Percentiles rank a stretch among this genome's conserved stretches.
phyloP scores from a whole-genome alignment of 2,329 filamentous ascomycete species.

The Didymella exigua region DNA sequence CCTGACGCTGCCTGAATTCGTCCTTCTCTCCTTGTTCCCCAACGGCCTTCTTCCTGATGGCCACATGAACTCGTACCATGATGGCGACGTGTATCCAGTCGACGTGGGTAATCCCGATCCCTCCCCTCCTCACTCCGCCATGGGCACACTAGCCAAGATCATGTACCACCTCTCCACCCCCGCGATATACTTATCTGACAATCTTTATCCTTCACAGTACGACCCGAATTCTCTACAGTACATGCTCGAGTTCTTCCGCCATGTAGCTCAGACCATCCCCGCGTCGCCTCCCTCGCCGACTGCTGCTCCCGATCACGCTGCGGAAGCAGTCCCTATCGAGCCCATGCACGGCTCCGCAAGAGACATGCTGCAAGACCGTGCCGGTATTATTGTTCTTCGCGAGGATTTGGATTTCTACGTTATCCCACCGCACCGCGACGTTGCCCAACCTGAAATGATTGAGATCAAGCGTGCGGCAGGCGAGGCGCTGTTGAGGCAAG shows the following conservation, averaged over 20 bases:
- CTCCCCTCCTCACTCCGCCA: conserved; percentile 38
- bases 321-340: conserved; percentile 70
- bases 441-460: conserved; percentile 88
- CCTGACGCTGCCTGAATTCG: conserved; percentile 94
- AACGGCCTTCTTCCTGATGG: conserved; percentile 98
- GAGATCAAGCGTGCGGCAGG: conserved; percentile 93
- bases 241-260: conserved; percentile 98
- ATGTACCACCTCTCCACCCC: conserved; percentile 51
- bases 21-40: conserved; percentile 94
- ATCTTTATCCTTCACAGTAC: conserved; percentile 71
- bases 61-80: conserved; percentile 90
- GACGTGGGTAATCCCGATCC: conserved; percentile 72
- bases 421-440: conserved; percentile 84
- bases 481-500: conserved; percentile 81
- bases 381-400: conserved; percentile 93
- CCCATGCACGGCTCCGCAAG: conserved; percentile 71
- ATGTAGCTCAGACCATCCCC: conserved; percentile 94
- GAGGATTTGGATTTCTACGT: conserved; percentile 98
- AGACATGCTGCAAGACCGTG: conserved; percentile 83
- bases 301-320: conserved; percentile 49
- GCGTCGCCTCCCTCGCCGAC: conserved; percentile 69
- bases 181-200: conserved; percentile 62
- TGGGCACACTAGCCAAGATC: conserved; percentile 48
- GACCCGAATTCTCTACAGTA: conserved; percentile 95
- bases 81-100: conserved; percentile 93